Evolutionary conservation across 2,329 filamentous ascomycete species (phyloP).

Genomic region (Fusarium robinianum): DNA sequence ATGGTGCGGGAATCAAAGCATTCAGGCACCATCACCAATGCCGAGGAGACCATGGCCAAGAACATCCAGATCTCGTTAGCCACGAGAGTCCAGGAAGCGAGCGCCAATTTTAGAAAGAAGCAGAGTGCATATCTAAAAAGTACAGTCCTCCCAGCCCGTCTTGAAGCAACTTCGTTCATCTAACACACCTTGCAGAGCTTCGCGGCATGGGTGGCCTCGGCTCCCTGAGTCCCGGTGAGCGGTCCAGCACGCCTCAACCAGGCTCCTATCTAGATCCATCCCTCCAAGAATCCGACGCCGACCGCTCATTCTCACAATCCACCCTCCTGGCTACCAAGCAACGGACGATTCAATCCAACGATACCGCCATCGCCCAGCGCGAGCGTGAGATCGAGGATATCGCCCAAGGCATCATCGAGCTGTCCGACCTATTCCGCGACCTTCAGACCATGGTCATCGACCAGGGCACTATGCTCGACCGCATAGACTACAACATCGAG

Average conservation of each 20-base stretch:
- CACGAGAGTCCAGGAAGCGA: conserved; percentile 85
- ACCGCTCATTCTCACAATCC: conserved; percentile 88
- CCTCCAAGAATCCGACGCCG: conserved; percentile 89
- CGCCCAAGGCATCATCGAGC: conserved; percentile 94
- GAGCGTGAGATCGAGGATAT: conserved; percentile 98
- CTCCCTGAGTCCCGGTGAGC: conserved; percentile 55
- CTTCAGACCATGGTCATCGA: conserved; percentile 95
- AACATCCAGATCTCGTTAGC: conserved; percentile 95
- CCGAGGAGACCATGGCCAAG: conserved; percentile 93
- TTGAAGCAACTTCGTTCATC: neutral
- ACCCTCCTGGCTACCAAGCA: conserved; percentile 81
- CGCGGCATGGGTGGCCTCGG: conserved; percentile 69
- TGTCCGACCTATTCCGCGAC: conserved; percentile 96
- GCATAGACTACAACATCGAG: conserved; percentile 98
- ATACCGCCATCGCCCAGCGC: conserved; percentile 83
- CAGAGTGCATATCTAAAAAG: conserved; percentile 96
- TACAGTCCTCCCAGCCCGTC: conserved; percentile 47
- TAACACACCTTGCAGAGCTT: conserved; percentile 60
- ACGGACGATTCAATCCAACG: conserved; percentile 72
- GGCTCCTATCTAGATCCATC: conserved; percentile 78
- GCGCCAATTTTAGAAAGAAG: conserved; percentile 92
- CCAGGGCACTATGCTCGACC: conserved; percentile 87
- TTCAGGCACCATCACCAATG: conserved; percentile 72
- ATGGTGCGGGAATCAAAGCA: conserved; percentile 83
- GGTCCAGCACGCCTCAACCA: conserved; percentile 55